Evolutionary conservation across 345 rosid genomes (phyloP), one percentile per base, ranked within the genome.

Genomic region (Lepidium didymum): DNA sequence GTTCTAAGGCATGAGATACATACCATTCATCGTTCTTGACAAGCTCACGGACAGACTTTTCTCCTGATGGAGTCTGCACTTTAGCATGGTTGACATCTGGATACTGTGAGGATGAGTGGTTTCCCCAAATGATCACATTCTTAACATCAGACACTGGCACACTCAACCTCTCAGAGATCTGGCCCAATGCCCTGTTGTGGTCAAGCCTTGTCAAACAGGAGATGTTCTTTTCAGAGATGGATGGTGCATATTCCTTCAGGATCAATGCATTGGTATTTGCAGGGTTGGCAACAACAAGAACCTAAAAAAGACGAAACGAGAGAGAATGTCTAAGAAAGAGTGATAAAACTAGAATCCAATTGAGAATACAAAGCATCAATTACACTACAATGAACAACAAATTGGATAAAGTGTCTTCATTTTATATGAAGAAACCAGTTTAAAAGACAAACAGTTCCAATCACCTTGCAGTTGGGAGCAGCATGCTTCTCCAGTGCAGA

Each of bases 1-100:
- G 14, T 56, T 56, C 10, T 56, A 36, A 36, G 62, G 62, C 46
- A 37, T 37, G 31, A 9, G 1, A 21, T 12, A 13, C 46, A 57
- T 13, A 57, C 62, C 96, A 94, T 15, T 42, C 87, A 64, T 94
- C 96, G 73, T 89, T 86, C 67, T 94, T 86, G 25, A 94, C 83
- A 34, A 91, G 97, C 84, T 80, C 97, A 19, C 89, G 81, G 27
- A 82, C 99, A 46, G 93, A 78, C 77, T 86, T 85, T 16, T 76
- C 96, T 9, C 96, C 93, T 25, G 90, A 76, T 7, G 89, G 72
- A 51, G 87, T 87, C 10, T 78, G 79, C 27, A 91, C 97, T 56
- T 86, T 89, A 37, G 99, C 99, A 77, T 94, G 99, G 86, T 81
- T 91, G 74, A 91, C 99, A 87, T 94, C 99, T 35, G 99, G 99